phyloP scores from a whole-genome alignment of 106 monocot species.

The Allium cepa region DNA sequence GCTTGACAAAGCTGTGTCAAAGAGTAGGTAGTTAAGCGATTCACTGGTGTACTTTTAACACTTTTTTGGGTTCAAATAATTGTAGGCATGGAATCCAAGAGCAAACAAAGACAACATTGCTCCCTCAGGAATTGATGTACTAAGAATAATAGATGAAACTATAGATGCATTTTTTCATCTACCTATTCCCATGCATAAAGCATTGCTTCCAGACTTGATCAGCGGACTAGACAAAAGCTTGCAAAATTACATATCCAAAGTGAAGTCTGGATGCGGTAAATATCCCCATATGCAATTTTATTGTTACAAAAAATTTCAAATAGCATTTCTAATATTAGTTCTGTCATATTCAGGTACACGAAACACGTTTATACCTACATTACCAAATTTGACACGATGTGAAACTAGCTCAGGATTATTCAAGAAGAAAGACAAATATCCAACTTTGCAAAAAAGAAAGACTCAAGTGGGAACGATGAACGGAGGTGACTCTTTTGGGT shows the following conservation, averaged over 20 bases:
- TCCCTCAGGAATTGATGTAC: constrained; percentile 62
- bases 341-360: constrained; percentile 46
- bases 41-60: too few species aligned
- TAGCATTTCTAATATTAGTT: too few species aligned
- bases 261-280: constrained; percentile 84
- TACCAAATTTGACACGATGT: constrained; percentile 83
- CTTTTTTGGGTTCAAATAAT: too few species aligned
- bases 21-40: too few species aligned
- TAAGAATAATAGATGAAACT: constrained; percentile 67
- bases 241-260: constrained; percentile 62
- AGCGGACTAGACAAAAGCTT: constrained; percentile 71
- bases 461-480: constrained; percentile 64
- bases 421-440: constrained; percentile 80
- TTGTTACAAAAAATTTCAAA: too few species aligned
- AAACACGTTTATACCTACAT: constrained; percentile 57
- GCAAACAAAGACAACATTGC: constrained; percentile 77
- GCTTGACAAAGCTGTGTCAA: too few species aligned
- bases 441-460: constrained; percentile 40
- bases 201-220: constrained; percentile 71
- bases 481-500: constrained; percentile 29
- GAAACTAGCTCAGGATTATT: constrained; percentile 51
- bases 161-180: constrained; percentile 84
- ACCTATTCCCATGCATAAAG: constrained; percentile 78
- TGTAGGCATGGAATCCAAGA: constrained; percentile 75
- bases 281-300: neutral